A percentile compares a stretch with the other conserved stretches of the same genome.
phyloP scores from a whole-genome alignment of 331 rosid species.

The Cydonia oblonga region DNA sequence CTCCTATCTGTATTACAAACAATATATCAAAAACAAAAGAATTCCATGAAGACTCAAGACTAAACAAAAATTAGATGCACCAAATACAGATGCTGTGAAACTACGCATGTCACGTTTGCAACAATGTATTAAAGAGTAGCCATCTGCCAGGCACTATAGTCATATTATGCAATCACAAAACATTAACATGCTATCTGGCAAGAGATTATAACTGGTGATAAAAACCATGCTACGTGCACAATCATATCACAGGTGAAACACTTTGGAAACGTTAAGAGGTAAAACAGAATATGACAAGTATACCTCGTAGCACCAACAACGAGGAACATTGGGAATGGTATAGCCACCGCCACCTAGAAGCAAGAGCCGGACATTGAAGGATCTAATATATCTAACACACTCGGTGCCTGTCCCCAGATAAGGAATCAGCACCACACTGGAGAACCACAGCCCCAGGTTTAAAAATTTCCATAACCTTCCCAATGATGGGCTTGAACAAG shows the following conservation, averaged over 20 bases:
- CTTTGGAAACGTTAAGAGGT: neutral
- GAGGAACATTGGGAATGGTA: slow-evolving; percentile 92
- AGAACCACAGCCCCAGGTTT: slow-evolving; percentile 95
- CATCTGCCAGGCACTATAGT: neutral
- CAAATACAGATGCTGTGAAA: neutral
- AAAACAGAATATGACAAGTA: neutral
- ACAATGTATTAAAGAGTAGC: neutral
- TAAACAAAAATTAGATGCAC: neutral
- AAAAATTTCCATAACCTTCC: slow-evolving; percentile 88
- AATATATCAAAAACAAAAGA: slow-evolving; percentile 9
- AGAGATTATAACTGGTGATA: neutral
- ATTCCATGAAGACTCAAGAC: neutral
- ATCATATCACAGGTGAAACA: neutral
- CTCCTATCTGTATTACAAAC: slow-evolving; percentile 73
- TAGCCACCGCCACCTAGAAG: slow-evolving; percentile 96
- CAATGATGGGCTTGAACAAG: slow-evolving; percentile 81
- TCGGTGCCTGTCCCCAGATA: slow-evolving; percentile 92
- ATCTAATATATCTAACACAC: slow-evolving; percentile 91
- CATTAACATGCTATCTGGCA: neutral
- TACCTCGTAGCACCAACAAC: slow-evolving; percentile 99
- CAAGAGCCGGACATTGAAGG: slow-evolving; percentile 88
- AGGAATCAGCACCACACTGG: slow-evolving; percentile 96
- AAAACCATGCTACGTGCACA: neutral
- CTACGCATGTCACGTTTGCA: neutral
- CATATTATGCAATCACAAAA: neutral